A percentile compares a stretch with the other conserved stretches of the same genome.
phyloP scores from a whole-genome alignment of 2,329 filamentous ascomycete genomes.

The Neospermospora avenae region DNA sequence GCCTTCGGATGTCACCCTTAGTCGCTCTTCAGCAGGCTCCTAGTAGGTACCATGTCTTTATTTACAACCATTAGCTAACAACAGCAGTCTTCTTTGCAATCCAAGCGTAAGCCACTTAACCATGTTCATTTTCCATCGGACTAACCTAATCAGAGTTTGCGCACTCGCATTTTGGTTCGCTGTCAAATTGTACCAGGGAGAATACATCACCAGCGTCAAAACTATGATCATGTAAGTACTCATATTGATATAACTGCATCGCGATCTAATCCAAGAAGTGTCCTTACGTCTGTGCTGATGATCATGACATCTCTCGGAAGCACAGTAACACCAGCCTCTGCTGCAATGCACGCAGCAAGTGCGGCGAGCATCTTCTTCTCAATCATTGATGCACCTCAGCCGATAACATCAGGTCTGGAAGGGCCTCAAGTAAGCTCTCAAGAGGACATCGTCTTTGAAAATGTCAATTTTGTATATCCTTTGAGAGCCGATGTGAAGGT shows the following conservation, averaged over 20 bases:
- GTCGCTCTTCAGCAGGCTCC: conserved; percentile 51
- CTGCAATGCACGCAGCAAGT: conserved; percentile 39
- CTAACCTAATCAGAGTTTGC: conserved; percentile 42
- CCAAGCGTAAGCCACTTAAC: conserved; percentile 23
- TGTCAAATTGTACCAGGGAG: conserved; percentile 45
- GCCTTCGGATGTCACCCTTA: conserved; percentile 48
- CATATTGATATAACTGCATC: background rate
- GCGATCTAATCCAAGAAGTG: conserved; percentile 4
- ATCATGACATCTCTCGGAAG: conserved; percentile 43
- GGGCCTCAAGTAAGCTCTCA: conserved; percentile 47
- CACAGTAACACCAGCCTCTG: conserved; percentile 44
- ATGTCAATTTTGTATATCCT: conserved; percentile 72
- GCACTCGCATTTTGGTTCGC: conserved; percentile 64
- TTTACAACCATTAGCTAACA: background rate
- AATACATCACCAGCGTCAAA: conserved; percentile 45
- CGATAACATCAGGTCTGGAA: conserved; percentile 40
- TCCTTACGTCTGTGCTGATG: conserved; percentile 14
- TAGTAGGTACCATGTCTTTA: conserved; percentile 30
- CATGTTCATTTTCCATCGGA: background rate
- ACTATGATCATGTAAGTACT: conserved; percentile 52
- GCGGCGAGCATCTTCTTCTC: conserved; percentile 39
- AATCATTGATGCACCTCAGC: conserved; percentile 38
- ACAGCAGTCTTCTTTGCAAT: conserved; percentile 38
- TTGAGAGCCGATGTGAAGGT: conserved; percentile 62
- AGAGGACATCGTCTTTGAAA: conserved; percentile 58